Conservation (phyloP, 139 green algal species). For the Mychonastes homosphaera region DNA sequence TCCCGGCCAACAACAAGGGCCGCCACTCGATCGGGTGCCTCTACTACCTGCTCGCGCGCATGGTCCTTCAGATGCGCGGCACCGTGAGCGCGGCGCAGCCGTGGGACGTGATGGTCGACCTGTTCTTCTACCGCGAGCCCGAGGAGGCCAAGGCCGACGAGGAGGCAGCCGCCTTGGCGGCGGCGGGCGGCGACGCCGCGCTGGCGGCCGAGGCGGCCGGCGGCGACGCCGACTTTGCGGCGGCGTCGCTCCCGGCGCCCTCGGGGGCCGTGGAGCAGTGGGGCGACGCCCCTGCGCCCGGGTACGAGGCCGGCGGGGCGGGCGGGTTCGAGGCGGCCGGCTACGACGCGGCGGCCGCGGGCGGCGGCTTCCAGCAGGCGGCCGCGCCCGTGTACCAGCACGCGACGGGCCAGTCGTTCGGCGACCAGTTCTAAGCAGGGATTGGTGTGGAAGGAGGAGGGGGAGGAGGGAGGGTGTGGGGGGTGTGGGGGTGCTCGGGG, state of each 20-base stretch:
- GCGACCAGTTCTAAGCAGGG: too few species aligned
- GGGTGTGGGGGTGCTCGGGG: neutral
- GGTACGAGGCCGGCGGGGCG: constrained; percentile 15
- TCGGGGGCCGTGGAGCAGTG: constrained; percentile 39
- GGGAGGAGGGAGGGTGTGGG: neutral
- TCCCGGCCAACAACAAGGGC: constrained; percentile 99
- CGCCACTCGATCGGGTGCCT: constrained; percentile 93
- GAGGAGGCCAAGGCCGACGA: constrained; percentile 73
- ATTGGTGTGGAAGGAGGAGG: neutral
- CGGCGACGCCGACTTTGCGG: too few species aligned
- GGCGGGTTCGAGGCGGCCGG: constrained; percentile 32
- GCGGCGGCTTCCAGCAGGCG: too few species aligned
- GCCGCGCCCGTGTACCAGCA: too few species aligned
- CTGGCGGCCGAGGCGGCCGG: neutral
- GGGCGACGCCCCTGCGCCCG: constrained; percentile 14
- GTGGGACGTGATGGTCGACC: constrained; percentile 94
- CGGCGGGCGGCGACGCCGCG: neutral
- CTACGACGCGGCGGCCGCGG: constrained; percentile 4
- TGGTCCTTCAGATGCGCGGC: constrained; percentile 97
- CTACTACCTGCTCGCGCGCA: constrained; percentile 93
- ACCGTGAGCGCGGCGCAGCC: constrained; percentile 53
- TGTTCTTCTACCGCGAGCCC: constrained; percentile 99
- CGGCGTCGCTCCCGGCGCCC: constrained; percentile 23
- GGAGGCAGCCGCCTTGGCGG: constrained; percentile 38
- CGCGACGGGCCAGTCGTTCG: too few species aligned